phyloP scores from a whole-genome alignment of 768 basidiomycete species.

The Clavulina sp. region DNA sequence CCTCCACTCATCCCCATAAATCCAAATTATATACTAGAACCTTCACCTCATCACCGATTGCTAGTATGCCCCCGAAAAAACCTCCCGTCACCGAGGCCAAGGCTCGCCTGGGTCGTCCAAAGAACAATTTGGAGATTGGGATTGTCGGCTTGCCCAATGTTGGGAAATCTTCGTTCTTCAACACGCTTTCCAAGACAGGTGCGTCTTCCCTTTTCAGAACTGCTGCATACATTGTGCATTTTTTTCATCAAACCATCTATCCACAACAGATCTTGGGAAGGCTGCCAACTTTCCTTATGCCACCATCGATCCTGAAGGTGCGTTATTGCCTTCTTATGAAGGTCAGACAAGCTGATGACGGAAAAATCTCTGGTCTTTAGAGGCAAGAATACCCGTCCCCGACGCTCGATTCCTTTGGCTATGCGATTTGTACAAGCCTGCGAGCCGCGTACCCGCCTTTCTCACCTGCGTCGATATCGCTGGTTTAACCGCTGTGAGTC shows the following conservation, averaged over 20 bases:
- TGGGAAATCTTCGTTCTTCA: conserved; percentile 99
- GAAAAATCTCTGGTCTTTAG: conserved; percentile 8
- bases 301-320: conserved; percentile 71
- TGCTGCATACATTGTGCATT: conserved; percentile 8
- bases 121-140: conserved; percentile 96
- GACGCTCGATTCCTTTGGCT: conserved; percentile 93
- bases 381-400: conserved; percentile 86
- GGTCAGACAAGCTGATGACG: conserved; percentile 25
- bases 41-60: conserved; percentile 6
- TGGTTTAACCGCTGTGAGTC: conserved; percentile 75
- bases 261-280: conserved; percentile 71
- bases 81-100: conserved; percentile 64
- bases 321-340: background rate
- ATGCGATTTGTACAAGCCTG: conserved; percentile 77
- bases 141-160: conserved; percentile 99
- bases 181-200: conserved; percentile 85
- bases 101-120: conserved; percentile 68
- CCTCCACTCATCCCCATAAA: no score
- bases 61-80: conserved; percentile 85
- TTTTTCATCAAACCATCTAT: background rate
- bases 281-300: conserved; percentile 97
- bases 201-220: conserved; percentile 14
- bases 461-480: conserved; percentile 98
- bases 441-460: conserved; percentile 74
- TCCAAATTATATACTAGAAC: no score